Conservation (phyloP, 352 stramenopile species). For the Pythium pyrilobum region DNA sequence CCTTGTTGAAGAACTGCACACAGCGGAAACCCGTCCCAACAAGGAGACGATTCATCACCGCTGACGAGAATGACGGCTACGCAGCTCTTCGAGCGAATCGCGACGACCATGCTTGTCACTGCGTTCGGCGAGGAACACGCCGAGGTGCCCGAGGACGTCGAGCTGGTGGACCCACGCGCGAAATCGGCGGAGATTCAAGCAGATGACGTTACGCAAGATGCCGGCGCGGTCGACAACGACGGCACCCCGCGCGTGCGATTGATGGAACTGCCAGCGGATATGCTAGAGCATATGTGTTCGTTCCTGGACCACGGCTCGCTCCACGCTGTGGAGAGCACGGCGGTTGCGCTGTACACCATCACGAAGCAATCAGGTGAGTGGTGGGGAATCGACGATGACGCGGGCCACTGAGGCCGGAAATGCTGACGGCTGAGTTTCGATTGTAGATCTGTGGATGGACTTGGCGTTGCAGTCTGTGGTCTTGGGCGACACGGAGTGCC, state of each 20-base stretch:
- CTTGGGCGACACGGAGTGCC: constrained; percentile 14
- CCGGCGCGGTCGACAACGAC: not conserved
- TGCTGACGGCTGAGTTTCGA: not conserved
- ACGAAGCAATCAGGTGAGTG: constrained; percentile 33
- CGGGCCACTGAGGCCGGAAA: not conserved
- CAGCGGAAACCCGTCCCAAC: constrained; percentile 9
- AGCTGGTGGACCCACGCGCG: not conserved
- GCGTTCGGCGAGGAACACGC: constrained; percentile 1
- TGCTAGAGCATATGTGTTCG: constrained; percentile 46
- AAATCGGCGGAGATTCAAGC: constrained; percentile 1
- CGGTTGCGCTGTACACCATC: constrained; percentile 24
- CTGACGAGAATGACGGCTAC: constrained; percentile 12
- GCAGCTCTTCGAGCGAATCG: constrained; percentile 18
- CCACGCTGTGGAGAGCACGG: constrained; percentile 46
- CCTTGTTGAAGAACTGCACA: constrained; percentile 21
- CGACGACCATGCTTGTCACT: constrained; percentile 13
- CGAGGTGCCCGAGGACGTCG: not conserved
- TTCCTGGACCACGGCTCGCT: constrained; percentile 53
- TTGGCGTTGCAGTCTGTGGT: constrained; percentile 20
- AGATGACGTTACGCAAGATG: not conserved
- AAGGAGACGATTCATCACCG: not conserved
- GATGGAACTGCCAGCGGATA: constrained; percentile 31
- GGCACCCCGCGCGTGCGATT: not conserved
- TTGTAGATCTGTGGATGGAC: constrained; percentile 41
- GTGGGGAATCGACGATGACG: not conserved